phyloP scores from a whole-genome alignment of 768 basidiomycete species.

The Termitomyces sp. region DNA sequence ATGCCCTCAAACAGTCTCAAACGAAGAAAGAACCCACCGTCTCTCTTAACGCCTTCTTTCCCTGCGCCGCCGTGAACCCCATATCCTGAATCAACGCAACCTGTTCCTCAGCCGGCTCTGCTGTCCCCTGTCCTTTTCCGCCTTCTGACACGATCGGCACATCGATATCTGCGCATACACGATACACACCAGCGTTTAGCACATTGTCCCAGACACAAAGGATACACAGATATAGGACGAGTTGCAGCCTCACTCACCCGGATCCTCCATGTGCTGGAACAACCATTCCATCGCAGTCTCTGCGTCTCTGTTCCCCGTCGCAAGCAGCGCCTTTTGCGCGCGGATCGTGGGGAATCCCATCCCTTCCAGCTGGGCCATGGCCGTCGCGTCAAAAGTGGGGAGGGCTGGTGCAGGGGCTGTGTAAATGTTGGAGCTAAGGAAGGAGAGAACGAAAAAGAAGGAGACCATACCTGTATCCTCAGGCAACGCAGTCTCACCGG shows the following conservation, averaged over 20 bases:
- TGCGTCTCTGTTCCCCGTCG: conserved; percentile 71
- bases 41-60: conserved; percentile 79
- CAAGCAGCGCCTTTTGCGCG: conserved; percentile 86
- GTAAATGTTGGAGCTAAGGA: neutral
- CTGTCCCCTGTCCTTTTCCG: conserved; percentile 18
- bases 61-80: conserved; percentile 86
- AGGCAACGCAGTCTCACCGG: conserved; percentile 64
- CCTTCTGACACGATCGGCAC: conserved; percentile 46
- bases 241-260: conserved; percentile 42
- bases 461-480: conserved; percentile 38
- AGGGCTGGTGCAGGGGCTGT: conserved; percentile 24
- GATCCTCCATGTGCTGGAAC: conserved; percentile 91
- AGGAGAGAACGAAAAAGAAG: neutral
- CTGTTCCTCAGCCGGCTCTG: conserved; percentile 67
- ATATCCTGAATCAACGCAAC: conserved; percentile 78
- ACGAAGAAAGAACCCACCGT: conserved; percentile 48
- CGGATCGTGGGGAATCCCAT: conserved; percentile 91
- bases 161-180: conserved; percentile 67
- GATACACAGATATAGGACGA: too few species aligned
- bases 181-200: neutral
- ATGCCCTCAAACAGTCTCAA: neutral
- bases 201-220: too few species aligned
- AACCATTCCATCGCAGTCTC: conserved; percentile 95
- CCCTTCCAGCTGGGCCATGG: conserved; percentile 69
- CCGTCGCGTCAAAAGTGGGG: conserved; percentile 69